Percentiles rank a stretch among this genome's conserved stretches.
Conservation (phyloP, 306 rosid genomes). For the Cotoneaster glaucophyllus region DNA sequence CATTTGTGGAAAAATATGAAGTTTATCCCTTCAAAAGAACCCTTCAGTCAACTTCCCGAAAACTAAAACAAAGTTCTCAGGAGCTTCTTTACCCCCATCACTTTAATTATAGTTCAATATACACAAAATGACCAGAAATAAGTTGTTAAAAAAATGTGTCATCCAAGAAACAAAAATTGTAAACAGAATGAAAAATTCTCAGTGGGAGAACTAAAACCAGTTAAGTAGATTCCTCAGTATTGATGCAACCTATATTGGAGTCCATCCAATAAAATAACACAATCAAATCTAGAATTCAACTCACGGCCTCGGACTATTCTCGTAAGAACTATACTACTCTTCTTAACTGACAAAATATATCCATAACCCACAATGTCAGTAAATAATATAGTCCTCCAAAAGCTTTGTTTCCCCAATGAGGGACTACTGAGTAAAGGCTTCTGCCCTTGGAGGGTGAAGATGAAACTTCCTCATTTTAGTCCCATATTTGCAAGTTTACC, state of each 20-base stretch:
- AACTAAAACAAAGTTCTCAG: background rate
- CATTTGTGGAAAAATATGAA: background rate
- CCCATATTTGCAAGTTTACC: background rate
- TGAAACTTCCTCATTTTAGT: background rate
- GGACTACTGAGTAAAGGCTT: background rate
- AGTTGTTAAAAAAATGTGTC: too few species aligned
- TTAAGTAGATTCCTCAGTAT: background rate
- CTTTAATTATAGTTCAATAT: background rate
- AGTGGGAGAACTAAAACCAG: too few species aligned
- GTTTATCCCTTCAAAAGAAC: too few species aligned
- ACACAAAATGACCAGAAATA: background rate
- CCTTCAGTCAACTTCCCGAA: background rate
- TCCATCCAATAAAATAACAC: background rate
- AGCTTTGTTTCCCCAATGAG: background rate
- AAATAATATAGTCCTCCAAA: background rate
- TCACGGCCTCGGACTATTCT: background rate
- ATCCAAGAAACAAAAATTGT: too few species aligned
- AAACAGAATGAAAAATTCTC: too few species aligned
- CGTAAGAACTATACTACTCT: background rate
- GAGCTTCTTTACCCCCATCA: background rate
- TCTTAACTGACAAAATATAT: background rate
- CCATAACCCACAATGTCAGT: background rate
- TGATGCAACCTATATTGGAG: background rate
- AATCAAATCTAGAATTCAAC: background rate
- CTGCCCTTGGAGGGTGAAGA: background rate